A percentile compares a stretch with the other conserved stretches of the same genome.
Conservation (phyloP, 2,329 filamentous ascomycete species). For the Kalaharituber pfeilii region DNA sequence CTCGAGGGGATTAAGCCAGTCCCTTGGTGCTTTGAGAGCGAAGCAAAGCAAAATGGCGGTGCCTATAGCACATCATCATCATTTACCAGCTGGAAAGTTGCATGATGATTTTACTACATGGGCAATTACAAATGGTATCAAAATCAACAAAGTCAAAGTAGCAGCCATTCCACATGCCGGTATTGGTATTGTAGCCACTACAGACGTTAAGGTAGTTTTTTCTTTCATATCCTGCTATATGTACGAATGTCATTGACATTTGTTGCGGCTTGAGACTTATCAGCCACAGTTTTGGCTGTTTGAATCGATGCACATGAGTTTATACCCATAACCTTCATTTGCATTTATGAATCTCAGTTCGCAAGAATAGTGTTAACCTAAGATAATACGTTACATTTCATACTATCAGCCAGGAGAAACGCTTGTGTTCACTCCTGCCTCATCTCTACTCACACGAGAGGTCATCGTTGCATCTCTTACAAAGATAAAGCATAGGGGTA, state of each 20-base stretch:
- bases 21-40: too few species aligned
- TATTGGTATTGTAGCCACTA: constrained; percentile 57
- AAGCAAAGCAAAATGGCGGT: not conserved
- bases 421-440: constrained; percentile 13
- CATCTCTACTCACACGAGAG: constrained; percentile 13
- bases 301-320: too few species aligned
- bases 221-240: too few species aligned
- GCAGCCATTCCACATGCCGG: constrained; percentile 53
- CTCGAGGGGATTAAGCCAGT: too few species aligned
- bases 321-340: too few species aligned
- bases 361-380: too few species aligned
- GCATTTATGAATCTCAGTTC: too few species aligned
- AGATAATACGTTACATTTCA: constrained; percentile 2
- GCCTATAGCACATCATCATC: constrained; percentile 2
- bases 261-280: too few species aligned
- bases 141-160: constrained; percentile 49
- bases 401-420: constrained; percentile 4
- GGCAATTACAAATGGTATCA: constrained; percentile 47
- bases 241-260: too few species aligned
- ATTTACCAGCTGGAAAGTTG: constrained; percentile 8
- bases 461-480: constrained; percentile 8
- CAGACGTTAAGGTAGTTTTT: constrained; percentile 44
- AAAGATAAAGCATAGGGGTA: not conserved
- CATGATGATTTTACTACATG: constrained; percentile 43
- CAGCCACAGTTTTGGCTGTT: too few species aligned